Evolutionary conservation across 139 green algal species (phyloP).

Genomic region (Closterium sp.): DNA sequence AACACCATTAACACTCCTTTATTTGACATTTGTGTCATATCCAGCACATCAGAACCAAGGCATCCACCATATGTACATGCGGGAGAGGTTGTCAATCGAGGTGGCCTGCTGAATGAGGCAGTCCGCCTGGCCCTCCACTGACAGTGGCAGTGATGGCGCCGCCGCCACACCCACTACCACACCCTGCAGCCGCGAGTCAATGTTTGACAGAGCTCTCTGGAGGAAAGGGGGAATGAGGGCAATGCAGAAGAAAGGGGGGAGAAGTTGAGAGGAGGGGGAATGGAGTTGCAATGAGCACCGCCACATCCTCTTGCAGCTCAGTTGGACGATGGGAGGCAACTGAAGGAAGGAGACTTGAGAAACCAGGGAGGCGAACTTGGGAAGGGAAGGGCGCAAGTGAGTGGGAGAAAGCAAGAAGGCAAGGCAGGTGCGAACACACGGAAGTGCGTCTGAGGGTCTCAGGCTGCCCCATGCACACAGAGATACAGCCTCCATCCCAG

Average conservation of each 20-base stretch:
- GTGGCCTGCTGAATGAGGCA: conserved; percentile 85
- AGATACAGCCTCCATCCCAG: too few species aligned
- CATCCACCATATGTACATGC: conserved; percentile 97
- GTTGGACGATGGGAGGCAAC: too few species aligned
- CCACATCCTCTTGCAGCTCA: too few species aligned
- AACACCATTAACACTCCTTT: too few species aligned
- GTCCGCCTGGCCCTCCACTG: conserved; percentile 79
- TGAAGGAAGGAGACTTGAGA: too few species aligned
- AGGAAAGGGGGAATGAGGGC: not conserved
- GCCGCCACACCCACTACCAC: conserved; percentile 81
- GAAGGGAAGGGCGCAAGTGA: too few species aligned
- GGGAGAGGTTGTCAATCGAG: conserved; percentile 78
- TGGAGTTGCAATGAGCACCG: not conserved
- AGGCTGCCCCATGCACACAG: too few species aligned
- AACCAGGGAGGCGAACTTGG: too few species aligned
- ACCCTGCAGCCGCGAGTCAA: conserved; percentile 52
- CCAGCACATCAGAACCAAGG: conserved; percentile 60
- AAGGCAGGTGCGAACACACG: too few species aligned
- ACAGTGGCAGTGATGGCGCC: conserved; percentile 77
- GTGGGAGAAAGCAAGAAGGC: too few species aligned
- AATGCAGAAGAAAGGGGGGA: not conserved
- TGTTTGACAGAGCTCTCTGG: conserved; percentile 53
- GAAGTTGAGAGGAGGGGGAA: not conserved
- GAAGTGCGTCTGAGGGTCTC: too few species aligned
- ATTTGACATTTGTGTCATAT: too few species aligned